Evolutionary conservation across 768 basidiomycete species (phyloP).

Genomic region (Cystobasidium onofrii): DNA sequence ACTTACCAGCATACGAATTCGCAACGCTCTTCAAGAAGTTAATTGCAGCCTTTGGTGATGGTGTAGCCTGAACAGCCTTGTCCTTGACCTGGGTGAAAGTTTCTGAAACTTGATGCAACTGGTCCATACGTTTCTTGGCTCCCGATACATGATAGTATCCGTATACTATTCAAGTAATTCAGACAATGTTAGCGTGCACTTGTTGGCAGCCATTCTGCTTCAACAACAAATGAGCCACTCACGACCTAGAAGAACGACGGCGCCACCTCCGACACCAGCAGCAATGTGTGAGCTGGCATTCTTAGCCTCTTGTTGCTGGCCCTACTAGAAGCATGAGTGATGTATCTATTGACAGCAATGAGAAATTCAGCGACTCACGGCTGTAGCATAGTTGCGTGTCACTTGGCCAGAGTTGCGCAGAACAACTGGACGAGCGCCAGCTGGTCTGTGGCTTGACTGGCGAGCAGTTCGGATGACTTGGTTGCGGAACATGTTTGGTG

Average conservation of each 20-base stretch:
- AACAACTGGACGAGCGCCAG: background rate
- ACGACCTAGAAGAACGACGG: constrained; percentile 35
- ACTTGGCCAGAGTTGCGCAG: background rate
- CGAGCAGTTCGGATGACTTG: constrained; percentile 1
- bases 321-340: background rate
- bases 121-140: constrained; percentile 35
- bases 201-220: too few relatives aligned
- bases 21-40: constrained; percentile 36
- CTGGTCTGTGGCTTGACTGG: constrained; percentile 7
- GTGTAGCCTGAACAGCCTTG: constrained; percentile 35
- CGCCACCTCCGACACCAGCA: constrained; percentile 38
- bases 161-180: too few relatives aligned
- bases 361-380: constrained; percentile 1
- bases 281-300: constrained; percentile 34
- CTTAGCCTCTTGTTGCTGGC: background rate
- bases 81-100: constrained; percentile 36
- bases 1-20: constrained; percentile 36
- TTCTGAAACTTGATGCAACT: constrained; percentile 27
- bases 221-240: background rate
- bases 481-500: background rate
- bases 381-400: constrained; percentile 9
- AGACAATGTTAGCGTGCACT: background rate
- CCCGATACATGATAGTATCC: constrained; percentile 41
- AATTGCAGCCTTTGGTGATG: constrained; percentile 37
- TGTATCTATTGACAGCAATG: background rate